Evolutionary conservation across 495 filamentous ascomycete species (phyloP), one percentile per base, ranked within the genome.

Genomic region (Penicillium nucicola): DNA sequence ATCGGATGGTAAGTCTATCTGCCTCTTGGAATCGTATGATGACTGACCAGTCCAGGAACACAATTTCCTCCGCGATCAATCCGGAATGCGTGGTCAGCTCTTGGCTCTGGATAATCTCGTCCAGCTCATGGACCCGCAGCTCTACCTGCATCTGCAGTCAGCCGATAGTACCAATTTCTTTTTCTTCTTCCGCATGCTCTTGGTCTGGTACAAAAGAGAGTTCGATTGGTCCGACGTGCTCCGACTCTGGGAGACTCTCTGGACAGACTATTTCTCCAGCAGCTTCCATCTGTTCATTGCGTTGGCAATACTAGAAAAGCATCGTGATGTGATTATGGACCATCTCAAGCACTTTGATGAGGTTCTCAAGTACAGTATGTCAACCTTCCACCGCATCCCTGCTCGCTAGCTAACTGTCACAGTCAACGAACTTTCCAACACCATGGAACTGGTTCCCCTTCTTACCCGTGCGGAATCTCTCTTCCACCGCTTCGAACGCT

Each of bases 151-250:
- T 62, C 78, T 98, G 0, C 82, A 96, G 62, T 83, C 78, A 7
- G 90, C 92, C 19, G 95, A 97, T 53, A 90, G 84, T 58, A 97
- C 93, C 15, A 97, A 98, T 68, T 98, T 97, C 70, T 98, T 98
- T 69, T 98, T 98, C 77, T 97, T 97, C 77, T 98, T 97, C 80
- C 85, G 93, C 19, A 97, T 97, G 92, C 75, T 98, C 19, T 76
- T 98, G 0, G 93, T 98, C 15, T 97, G 92, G 92, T 98, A 92
- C 69, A 97, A 98, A 72, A 87, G 93, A 4, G 93, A 98, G 69
- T 98, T 97, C 59, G 77, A 82, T 58, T 97, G 90, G 89, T 62
- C 74, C 33, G 89, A 97, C 61, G 81, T 95, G 23, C 73, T 97
- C 25, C 83, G 87, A 17, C 76, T 98, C 7, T 98, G 93, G 92